Evolutionary conservation across 352 stramenopile genomes (phyloP), one percentile per base, ranked within the genome.

Genomic region (Globisporangium mamillatum): DNA sequence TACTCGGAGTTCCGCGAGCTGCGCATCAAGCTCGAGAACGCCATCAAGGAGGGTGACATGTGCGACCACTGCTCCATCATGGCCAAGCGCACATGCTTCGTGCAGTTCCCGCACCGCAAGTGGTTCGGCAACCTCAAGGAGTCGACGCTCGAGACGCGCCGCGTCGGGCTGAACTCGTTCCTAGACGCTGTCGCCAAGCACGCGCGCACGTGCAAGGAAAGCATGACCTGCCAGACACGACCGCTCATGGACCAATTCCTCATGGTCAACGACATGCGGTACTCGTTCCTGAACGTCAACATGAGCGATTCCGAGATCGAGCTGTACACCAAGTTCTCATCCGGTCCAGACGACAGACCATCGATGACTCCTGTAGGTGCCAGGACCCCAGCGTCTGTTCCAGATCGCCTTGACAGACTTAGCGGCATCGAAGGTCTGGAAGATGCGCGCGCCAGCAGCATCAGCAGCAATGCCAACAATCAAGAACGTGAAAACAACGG

Each of bases 181-280:
- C 76, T 96, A 16, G 82, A 94, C 59, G 81, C 80, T 24, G 85
- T 96, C 34, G 75, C 82, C 32, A 88, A 88, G 66, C 81, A 94
- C 71, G 86, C 86, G 64, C 87, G 88, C 63, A 90, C 83, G 50
- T 96, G 88, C 66, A 69, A 76, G 22, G 81, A 92, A 59, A 84
- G 77, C 66, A 78, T 82, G 69, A 87, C 78, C 29, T 96, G 88
- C 64, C 74, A 89, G 61, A 92, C 83, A 52, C 84, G 88, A 0
- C 71, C 72, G 60, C 74, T 96, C 50, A 92, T 96, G 79, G 86
- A 96, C 73, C 81, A 93, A 71, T 96, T 96, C 69, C 79, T 96
- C 55, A 91, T 94, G 81, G 84, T 94, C 20, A 90, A 90, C 68
- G 86, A 96, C 64, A 93, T 94, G 86, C 84, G 86, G 48, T 96